A percentile compares a stretch with the other conserved stretches of the same genome.
These are phyloP conservation scores for Echites panduratus DNA, from an alignment of 257 asterid species.

Conservation along the genomic window DNA sequence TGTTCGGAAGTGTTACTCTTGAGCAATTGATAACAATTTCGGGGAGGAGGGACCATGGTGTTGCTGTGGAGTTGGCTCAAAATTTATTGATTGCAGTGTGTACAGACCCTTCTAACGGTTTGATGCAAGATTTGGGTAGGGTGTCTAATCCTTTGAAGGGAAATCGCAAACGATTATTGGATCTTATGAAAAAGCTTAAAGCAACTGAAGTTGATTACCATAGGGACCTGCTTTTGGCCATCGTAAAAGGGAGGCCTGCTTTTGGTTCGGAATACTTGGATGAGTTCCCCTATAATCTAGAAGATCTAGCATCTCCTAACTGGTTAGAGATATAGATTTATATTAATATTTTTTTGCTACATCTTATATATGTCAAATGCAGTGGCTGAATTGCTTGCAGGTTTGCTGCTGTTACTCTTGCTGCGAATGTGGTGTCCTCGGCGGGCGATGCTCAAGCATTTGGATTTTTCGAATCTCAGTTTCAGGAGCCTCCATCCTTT, in stretches of 20 bases:
- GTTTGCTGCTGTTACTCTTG: constrained; percentile 70
- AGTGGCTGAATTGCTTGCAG: constrained; percentile 59
- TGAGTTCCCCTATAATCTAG: constrained; percentile 76
- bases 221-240: constrained; percentile 57
- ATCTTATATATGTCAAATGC: constrained; percentile 10
- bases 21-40: constrained; percentile 72
- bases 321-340: constrained; percentile 50
- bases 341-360: constrained; percentile 10
- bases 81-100: constrained; percentile 60
- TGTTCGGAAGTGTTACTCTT: constrained; percentile 85
- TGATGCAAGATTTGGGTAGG: constrained; percentile 80
- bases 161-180: constrained; percentile 67
- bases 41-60: constrained; percentile 53
- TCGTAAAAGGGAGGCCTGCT: constrained; percentile 63
- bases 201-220: constrained; percentile 65
- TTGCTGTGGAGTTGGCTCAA: constrained; percentile 63
- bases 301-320: constrained; percentile 65
- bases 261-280: constrained; percentile 80
- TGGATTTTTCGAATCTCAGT: constrained; percentile 30
- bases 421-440: constrained; percentile 74
- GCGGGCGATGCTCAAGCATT: constrained; percentile 55
- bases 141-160: constrained; percentile 70
- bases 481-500: constrained; percentile 34
- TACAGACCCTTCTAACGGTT: constrained; percentile 72
- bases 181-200: constrained; percentile 75